Evolutionary conservation across 2,329 filamentous ascomycete genomes (phyloP).

Genomic region (Aspergillus sp.): DNA sequence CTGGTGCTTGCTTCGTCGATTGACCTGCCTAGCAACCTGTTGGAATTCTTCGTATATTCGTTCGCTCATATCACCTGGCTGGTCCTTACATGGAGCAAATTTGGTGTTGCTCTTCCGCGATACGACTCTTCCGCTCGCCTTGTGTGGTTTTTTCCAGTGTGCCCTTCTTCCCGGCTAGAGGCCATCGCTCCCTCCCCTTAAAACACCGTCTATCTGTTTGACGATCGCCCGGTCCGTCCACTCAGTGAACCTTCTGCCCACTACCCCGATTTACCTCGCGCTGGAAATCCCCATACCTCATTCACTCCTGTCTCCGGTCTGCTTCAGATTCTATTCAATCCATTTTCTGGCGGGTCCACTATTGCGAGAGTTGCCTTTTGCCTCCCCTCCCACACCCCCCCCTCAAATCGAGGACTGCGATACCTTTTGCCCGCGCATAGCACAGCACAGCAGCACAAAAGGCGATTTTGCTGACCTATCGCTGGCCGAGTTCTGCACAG

Average conservation of each 20-base stretch:
- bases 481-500: slow-evolving; percentile 26
- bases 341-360: slow-evolving; percentile 10
- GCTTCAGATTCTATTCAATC: slow-evolving; percentile 9
- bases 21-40: slow-evolving; percentile 14
- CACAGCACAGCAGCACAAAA: slow-evolving; percentile 21
- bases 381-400: not conserved
- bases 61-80: slow-evolving; percentile 20
- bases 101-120: slow-evolving; percentile 11
- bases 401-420: not conserved
- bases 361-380: not conserved
- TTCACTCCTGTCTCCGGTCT: slow-evolving; percentile 1
- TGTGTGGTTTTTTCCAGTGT: slow-evolving; percentile 25
- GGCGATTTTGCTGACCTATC: slow-evolving; percentile 26
- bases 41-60: slow-evolving; percentile 11
- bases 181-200: slow-evolving; percentile 29
- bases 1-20: slow-evolving; percentile 4
- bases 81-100: slow-evolving; percentile 23
- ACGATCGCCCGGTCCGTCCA: slow-evolving; percentile 20
- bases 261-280: slow-evolving; percentile 16
- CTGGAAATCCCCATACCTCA: slow-evolving; percentile 10
- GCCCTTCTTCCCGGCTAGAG: slow-evolving; percentile 28
- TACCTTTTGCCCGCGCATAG: slow-evolving; percentile 11
- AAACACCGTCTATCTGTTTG: slow-evolving; percentile 21
- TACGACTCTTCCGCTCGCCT: slow-evolving; percentile 11
- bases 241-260: slow-evolving; percentile 14